Evolutionary conservation across 73 alveolate genomes (phyloP), one percentile per base, ranked within the genome.

Genomic region (Paramecium primaurelia): DNA sequence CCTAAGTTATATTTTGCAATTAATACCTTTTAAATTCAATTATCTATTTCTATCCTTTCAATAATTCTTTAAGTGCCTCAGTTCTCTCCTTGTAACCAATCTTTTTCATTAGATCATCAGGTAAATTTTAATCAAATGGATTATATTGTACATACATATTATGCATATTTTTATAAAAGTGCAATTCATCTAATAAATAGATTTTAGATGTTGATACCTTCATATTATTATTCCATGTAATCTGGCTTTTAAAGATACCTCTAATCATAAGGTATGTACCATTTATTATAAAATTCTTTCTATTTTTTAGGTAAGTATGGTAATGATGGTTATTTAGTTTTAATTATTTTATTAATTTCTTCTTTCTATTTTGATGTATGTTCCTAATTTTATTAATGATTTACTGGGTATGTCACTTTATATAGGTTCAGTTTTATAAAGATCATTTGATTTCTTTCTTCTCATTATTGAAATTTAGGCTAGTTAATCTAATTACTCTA

Each of bases 231-330:
- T 32, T 28, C 42, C 28, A 34, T 14, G 8, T 30, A 1, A 32
- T 64, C 84, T 9, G 84, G 84, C 47, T 64, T 64, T 12, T 49
- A 12, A 25, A 80, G 34, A 47, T 80, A 80, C 38, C 91, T 42
- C 32, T 80, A 80, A 80, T 80, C 91, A 44, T 80, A 80, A 12
- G 91, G 91, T 20, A 80, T 80, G 45, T 80, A 80, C 91, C 91
- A 80, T 80, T 80, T 80, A 47, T 80, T 42, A 47, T 80, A 80
- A 80, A 26, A 80, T 18, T 40, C 44, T 38, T 80, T 34, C 20
- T 73, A 9, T 22, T 73, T 47, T 44, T 42, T 32, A 4, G 71
- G 75, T 47, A 80, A 44, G 58, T 80, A 80, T 0, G 91, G 91
- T 28, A 80, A 36, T 28, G 91, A 80, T 9, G 91, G 91, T 49